A percentile compares a stretch with the other conserved stretches of the same genome.
These are phyloP conservation scores for Infundibulicybe gibba DNA, from an alignment of 768 basidiomycete genomes.

Conservation along the genomic window DNA sequence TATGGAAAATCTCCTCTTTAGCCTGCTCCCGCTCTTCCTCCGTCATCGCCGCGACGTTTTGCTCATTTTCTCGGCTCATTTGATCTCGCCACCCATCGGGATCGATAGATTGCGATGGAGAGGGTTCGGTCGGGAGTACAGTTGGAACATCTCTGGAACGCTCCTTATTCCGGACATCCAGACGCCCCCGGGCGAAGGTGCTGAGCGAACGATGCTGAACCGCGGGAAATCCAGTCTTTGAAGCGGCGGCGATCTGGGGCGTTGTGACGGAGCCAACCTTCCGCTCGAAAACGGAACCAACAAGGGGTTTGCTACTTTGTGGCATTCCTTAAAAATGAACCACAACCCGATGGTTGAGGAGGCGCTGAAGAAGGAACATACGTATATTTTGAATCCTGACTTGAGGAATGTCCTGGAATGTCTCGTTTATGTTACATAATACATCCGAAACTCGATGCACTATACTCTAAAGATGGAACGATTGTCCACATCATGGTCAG, in stretches of 20 bases:
- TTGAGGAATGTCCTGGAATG: slow-evolving; percentile 5
- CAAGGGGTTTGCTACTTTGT: slow-evolving; percentile 14
- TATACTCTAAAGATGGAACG: no score
- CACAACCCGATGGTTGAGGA: neutral
- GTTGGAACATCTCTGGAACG: slow-evolving; percentile 24
- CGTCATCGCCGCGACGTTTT: neutral
- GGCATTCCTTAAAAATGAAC: slow-evolving; percentile 11
- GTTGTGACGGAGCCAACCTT: slow-evolving; percentile 24
- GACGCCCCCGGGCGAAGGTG: slow-evolving; percentile 51
- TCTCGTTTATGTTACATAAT: slow-evolving; percentile 21
- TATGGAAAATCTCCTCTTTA: neutral
- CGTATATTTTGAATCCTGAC: neutral
- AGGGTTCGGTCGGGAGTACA: slow-evolving; percentile 8
- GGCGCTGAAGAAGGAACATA: slow-evolving; percentile 1
- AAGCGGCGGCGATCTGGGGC: slow-evolving; percentile 21
- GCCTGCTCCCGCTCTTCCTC: neutral
- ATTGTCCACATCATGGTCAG: no score
- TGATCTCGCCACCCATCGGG: slow-evolving; percentile 47
- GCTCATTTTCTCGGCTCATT: slow-evolving; percentile 29
- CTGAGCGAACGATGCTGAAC: slow-evolving; percentile 66
- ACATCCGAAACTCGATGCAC: no score
- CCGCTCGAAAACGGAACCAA: slow-evolving; percentile 50
- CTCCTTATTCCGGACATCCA: slow-evolving; percentile 25
- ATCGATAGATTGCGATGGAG: slow-evolving; percentile 7
- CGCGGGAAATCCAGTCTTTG: slow-evolving; percentile 55